These are phyloP conservation scores for Tilletia indica DNA, from an alignment of 1,284 basidiomycete species.

Conservation along the genomic window DNA sequence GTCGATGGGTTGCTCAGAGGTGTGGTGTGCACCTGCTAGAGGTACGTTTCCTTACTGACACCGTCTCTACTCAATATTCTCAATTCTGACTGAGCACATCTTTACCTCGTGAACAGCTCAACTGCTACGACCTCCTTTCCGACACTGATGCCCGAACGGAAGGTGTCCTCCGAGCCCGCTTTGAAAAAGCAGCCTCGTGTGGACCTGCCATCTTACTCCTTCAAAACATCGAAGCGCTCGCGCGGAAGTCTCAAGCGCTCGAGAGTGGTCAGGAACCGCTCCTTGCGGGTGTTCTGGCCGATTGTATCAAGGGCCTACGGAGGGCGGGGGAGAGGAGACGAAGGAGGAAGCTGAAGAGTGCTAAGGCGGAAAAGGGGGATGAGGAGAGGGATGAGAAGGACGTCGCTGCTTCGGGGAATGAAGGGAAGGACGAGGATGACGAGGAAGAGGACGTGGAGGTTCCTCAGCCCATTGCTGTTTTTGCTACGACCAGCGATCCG, in stretches of 20 bases:
- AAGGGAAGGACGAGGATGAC: background rate
- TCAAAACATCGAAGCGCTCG: slow-evolving; percentile 78
- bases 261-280: slow-evolving; percentile 72
- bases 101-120: slow-evolving; percentile 62
- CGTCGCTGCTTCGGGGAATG: background rate
- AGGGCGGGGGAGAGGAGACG: slow-evolving; percentile 44
- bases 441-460: slow-evolving; percentile 9
- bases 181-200: slow-evolving; percentile 76
- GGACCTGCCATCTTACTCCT: slow-evolving; percentile 83
- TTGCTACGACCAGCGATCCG: slow-evolving; percentile 73
- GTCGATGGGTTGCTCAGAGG: slow-evolving; percentile 64
- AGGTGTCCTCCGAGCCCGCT: slow-evolving; percentile 70
- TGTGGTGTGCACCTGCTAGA: slow-evolving; percentile 78
- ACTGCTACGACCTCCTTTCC: slow-evolving; percentile 79
- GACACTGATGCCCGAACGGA: slow-evolving; percentile 79
- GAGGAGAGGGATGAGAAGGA: background rate
- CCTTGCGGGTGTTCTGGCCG: slow-evolving; percentile 66
- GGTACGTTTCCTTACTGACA: slow-evolving; percentile 59
- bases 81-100: too few species aligned
- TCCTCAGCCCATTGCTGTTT: slow-evolving; percentile 40
- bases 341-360: background rate
- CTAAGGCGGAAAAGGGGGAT: background rate
- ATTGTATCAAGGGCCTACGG: slow-evolving; percentile 65
- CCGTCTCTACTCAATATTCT: background rate
- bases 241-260: slow-evolving; percentile 67